Evolutionary conservation across 768 basidiomycete species (phyloP), one percentile per base, ranked within the genome.

Genomic region (Amanita exitialis): DNA sequence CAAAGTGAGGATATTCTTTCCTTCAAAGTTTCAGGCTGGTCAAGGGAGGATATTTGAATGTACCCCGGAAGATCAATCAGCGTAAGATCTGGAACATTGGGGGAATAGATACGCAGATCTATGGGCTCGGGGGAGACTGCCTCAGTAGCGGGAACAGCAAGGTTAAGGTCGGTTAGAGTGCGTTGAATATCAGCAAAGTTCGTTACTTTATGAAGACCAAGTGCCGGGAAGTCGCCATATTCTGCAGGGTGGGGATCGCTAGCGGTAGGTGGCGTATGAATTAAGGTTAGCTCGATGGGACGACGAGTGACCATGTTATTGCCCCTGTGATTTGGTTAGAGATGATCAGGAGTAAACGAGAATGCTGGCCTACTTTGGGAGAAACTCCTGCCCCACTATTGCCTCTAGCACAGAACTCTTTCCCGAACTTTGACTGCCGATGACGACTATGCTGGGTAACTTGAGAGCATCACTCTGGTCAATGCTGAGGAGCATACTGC

Each of bases 251-350:
- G 32, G 4, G 72, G 65, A 49, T 76, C 69, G 2, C 80, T 77
- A 30, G 79, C 69, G 8, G 66, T 70, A 15, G 77, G 63, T 18
- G 91, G 91, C 0, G 88, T 95, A 62, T 99, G 91, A 52, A 98
- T 84, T 44, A 99, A 83, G 3, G 96, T 99, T 53, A 99, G 80
- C 63, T 99, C 96, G 59, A 99, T 97, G 1, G 96, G 96, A 49
- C 96, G 84, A 0, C 96, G 86, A 2, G 96, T 99, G 30, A 98
- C 96, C 96, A 99, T 99, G 66, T 98, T 98, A 66, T 92, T 86
- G 50, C 96, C 96, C 69, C 95, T 98, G 61, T 4, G 51, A 47
- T n/a, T 7, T 15, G 34, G 12, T 16, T 55, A 46, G 38, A 50
- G 28, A 39, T 15, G 18, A 39, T 43, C 27, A 42, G 34, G 20